Evolutionary conservation across 192 early-diverging fungal species (phyloP), one percentile per base, ranked within the genome.

Genomic region (Coemansia sp.): DNA sequence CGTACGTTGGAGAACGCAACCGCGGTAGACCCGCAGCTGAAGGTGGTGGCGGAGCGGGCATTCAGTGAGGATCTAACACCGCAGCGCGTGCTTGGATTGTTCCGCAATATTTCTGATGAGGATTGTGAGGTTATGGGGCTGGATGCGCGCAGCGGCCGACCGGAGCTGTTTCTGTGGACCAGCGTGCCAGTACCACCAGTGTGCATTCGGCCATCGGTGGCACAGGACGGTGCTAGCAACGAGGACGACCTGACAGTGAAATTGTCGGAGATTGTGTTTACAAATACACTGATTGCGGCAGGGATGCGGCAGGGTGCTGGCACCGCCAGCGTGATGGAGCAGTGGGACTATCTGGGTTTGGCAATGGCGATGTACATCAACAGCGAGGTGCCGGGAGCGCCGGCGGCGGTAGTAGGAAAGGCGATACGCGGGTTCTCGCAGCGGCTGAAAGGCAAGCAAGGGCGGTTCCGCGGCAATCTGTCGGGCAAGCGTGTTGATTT

Each of bases 401-500:
- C 94, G 0, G 76, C 78, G 51, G 65, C 85, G 4, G 73, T 76
- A 5, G 68, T 71, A 31, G 84, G 82, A 56, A 93, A 90, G 71
- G 87, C 87, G 1, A 87, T 85, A 52, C 83, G 86, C 63, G 97
- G 97, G 58, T 89, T 97, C 54, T 94, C 92, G 58, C 97, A 99
- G 82, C 85, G 97, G 30, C 75, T 99, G 56, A 99, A 99, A 85
- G 97, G 97, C 49, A 99, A 99, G 69, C 92, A 97, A 62, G 97
- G 97, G 58, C 91, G 97, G 54, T 97, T 99, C 85, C 90, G 97
- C 65, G 97, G 97, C 48, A 99, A 99, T 60, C 82, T 99, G 55
- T 95, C 94, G 1, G 97, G 97, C 60, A 99, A 99, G 85, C 94
- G 97, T 74, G 97, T 99, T 5, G 96, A 99, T 76, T 99, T 97